phyloP scores from a whole-genome alignment of 2,329 filamentous ascomycete genomes.

The Aspergillus costaricaensis region DNA sequence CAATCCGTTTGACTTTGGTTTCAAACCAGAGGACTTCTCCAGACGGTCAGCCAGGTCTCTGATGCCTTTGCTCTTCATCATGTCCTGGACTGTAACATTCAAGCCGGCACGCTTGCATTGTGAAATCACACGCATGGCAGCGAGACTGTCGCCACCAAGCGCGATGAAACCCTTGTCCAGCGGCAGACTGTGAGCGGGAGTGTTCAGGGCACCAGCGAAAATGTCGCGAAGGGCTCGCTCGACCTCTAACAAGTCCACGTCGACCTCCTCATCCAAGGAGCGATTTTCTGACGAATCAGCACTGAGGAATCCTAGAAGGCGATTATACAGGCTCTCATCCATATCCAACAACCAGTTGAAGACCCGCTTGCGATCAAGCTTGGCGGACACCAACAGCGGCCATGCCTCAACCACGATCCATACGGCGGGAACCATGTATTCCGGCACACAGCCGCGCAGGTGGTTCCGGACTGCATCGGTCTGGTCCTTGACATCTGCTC shows the following conservation, averaged over 20 bases:
- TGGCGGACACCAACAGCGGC: background rate
- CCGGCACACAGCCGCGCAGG: background rate
- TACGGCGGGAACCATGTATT: background rate
- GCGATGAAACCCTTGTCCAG: background rate
- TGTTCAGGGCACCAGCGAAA: background rate
- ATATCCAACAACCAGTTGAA: background rate
- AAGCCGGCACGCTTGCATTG: background rate
- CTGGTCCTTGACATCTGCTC: background rate
- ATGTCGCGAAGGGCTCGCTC: background rate
- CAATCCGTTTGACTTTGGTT: background rate
- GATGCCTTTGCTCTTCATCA: background rate
- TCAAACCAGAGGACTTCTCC: background rate
- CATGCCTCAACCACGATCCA: background rate
- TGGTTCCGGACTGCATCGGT: background rate
- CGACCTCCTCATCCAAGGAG: background rate
- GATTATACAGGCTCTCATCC: background rate
- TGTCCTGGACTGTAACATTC: background rate
- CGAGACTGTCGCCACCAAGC: background rate
- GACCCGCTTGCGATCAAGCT: background rate
- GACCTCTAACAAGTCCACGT: background rate
- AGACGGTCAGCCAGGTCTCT: background rate
- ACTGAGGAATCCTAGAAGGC: background rate
- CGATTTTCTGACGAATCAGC: background rate
- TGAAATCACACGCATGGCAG: background rate
- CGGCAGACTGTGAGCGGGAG: background rate